Percentiles rank a stretch among this genome's conserved stretches.
Evolutionary conservation across 116 monocot species (phyloP).

Genomic region (Papilionanthe hybrid): DNA sequence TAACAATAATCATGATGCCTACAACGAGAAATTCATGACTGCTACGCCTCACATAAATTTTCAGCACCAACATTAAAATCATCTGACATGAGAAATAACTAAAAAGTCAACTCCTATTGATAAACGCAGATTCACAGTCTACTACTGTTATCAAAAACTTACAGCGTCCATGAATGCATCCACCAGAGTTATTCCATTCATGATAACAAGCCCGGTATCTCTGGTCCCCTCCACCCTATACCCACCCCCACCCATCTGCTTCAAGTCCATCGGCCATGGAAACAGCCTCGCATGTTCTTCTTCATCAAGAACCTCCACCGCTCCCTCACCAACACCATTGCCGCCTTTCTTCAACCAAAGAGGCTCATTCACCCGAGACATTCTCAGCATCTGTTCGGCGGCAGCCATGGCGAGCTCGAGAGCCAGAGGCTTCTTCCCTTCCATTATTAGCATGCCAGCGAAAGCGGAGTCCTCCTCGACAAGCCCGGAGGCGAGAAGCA

Average conservation of each 20-base stretch:
- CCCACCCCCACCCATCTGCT: conserved; percentile 26
- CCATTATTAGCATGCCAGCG: conserved; percentile 33
- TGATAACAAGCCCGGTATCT: conserved; percentile 70
- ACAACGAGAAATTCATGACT: too few species aligned
- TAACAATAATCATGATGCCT: not conserved
- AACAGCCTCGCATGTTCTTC: conserved; percentile 62
- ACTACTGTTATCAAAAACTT: conserved; percentile 14
- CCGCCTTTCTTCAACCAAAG: conserved; percentile 42
- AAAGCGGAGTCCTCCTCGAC: conserved; percentile 7
- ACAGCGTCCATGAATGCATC: conserved; percentile 88
- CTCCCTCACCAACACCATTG: not conserved
- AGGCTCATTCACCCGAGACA: conserved; percentile 54
- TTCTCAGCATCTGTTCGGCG: conserved; percentile 40
- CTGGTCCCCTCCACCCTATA: conserved; percentile 59
- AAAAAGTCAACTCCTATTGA: not conserved
- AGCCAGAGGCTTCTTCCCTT: conserved; percentile 61
- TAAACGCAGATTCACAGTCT: not conserved
- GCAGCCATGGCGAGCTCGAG: conserved; percentile 76
- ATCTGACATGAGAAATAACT: not conserved
- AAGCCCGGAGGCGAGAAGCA: conserved; percentile 19
- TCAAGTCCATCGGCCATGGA: conserved; percentile 51
- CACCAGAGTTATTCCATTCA: conserved; percentile 87
- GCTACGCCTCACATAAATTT: not conserved
- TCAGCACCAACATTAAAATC: not conserved
- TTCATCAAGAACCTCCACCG: conserved; percentile 43